phyloP scores from a whole-genome alignment of 2,329 filamentous ascomycete genomes.

The Cladosporium sp. region DNA sequence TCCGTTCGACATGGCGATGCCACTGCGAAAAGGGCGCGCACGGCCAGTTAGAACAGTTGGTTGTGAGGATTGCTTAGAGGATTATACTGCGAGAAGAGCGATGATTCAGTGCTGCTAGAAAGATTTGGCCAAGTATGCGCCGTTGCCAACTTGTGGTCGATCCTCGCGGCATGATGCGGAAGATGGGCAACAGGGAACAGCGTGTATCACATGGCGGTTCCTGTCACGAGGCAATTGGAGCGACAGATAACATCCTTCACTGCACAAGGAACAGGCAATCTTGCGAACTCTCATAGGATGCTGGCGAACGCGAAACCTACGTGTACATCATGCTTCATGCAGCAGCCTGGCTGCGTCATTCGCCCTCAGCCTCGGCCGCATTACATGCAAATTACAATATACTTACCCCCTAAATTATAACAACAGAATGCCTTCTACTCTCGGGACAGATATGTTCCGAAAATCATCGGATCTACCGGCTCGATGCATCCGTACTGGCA shows the following conservation, averaged over 20 bases:
- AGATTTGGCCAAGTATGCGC: slow-evolving; percentile 4
- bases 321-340: not conserved
- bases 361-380: too few relatives aligned
- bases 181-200: not conserved
- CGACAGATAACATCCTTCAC: not conserved
- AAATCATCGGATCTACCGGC: too few relatives aligned
- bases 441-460: too few relatives aligned
- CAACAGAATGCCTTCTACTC: too few relatives aligned
- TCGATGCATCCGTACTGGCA: too few relatives aligned
- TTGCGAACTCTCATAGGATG: not conserved
- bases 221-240: not conserved
- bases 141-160: slow-evolving; percentile 8
- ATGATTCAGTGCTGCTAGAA: not conserved
- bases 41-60: not conserved
- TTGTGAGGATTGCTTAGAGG: not conserved
- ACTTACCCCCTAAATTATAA: too few relatives aligned
- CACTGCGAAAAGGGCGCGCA: not conserved
- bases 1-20: slow-evolving; percentile 11
- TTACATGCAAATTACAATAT: too few relatives aligned
- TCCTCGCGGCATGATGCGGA: not conserved
- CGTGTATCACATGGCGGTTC: not conserved
- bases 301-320: not conserved
- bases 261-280: not conserved
- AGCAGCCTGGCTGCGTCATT: too few relatives aligned
- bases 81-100: not conserved